phyloP scores from a whole-genome alignment of 1,284 basidiomycete species.

The Trametes hirsuta region DNA sequence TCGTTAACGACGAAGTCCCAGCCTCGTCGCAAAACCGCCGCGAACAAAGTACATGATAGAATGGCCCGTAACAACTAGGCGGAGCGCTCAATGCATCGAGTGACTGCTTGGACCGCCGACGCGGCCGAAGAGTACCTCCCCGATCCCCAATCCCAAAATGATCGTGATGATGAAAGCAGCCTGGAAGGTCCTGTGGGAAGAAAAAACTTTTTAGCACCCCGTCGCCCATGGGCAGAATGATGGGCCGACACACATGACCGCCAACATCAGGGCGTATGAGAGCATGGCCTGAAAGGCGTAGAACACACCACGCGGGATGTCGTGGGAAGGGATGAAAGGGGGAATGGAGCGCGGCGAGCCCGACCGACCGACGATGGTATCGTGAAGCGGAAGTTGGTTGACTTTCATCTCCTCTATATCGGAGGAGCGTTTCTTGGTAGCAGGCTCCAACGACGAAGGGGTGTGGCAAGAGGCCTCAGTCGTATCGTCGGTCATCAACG shows the following conservation, averaged over 20 bases:
- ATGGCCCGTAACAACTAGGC: not conserved
- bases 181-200: conserved; percentile 66
- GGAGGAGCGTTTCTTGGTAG: not conserved
- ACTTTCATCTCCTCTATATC: conserved; percentile 22
- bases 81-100: conserved; percentile 19
- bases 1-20: too few species aligned
- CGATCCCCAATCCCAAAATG: conserved; percentile 61
- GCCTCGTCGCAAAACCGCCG: not conserved
- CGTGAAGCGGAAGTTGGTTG: conserved; percentile 4
- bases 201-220: conserved; percentile 12
- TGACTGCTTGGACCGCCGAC: conserved; percentile 37
- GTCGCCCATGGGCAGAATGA: conserved; percentile 2
- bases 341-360: conserved; percentile 38
- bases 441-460: not conserved
- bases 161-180: conserved; percentile 70
- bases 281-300: conserved; percentile 60
- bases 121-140: conserved; percentile 70
- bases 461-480: not conserved
- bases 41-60: not conserved
- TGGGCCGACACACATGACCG: conserved; percentile 60
- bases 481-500: conserved; percentile 4
- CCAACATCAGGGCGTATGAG: conserved; percentile 67
- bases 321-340: conserved; percentile 63
- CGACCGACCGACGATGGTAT: not conserved
- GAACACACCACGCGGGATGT: conserved; percentile 63